Conservation (phyloP, 148 eudicot species). For the Cornus suecica region DNA sequence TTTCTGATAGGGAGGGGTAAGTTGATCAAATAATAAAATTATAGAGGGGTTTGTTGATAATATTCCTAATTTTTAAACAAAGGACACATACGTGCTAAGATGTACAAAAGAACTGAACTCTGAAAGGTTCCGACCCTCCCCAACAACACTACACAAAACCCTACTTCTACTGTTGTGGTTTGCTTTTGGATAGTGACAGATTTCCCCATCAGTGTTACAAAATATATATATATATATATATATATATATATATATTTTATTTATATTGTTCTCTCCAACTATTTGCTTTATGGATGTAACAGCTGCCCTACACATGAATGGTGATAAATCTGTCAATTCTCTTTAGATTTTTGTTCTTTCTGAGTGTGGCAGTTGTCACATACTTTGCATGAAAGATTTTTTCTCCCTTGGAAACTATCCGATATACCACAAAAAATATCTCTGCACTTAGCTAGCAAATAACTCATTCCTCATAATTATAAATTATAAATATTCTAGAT, state of each 20-base stretch:
- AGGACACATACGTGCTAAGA: background rate
- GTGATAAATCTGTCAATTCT: background rate
- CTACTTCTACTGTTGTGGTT: background rate
- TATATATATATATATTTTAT: too few relatives aligned
- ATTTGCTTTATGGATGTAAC: background rate
- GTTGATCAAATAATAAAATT: too few relatives aligned
- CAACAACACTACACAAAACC: background rate
- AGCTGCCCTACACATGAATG: background rate
- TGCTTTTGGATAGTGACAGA: slow-evolving; percentile 1
- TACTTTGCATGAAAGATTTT: background rate
- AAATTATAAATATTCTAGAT: too few relatives aligned
- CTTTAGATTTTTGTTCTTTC: background rate
- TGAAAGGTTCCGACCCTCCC: background rate
- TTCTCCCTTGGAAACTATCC: background rate
- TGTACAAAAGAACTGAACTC: background rate
- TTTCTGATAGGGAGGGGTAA: too few relatives aligned
- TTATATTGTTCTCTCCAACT: background rate
- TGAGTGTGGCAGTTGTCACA: background rate
- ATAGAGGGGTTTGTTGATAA: too few relatives aligned
- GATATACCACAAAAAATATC: background rate
- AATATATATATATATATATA: too few relatives aligned
- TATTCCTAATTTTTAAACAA: too few relatives aligned
- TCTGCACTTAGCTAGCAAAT: too few relatives aligned
- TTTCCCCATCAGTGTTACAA: background rate
- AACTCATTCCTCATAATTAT: too few relatives aligned